phyloP scores from a whole-genome alignment of 2,329 filamentous ascomycete species.

The Aspergillus sp. region DNA sequence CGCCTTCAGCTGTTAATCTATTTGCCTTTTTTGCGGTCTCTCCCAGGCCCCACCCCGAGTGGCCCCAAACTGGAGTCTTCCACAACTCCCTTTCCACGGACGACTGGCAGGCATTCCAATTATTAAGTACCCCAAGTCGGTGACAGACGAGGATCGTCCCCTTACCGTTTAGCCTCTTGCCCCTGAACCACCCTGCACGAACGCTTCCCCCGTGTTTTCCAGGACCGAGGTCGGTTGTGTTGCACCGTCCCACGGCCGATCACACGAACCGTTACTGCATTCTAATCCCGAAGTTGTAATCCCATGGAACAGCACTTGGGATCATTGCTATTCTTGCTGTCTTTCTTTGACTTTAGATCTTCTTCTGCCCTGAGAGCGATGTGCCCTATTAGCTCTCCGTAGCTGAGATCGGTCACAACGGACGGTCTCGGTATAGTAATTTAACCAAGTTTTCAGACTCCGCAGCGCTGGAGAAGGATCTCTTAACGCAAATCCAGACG shows the following conservation, averaged over 20 bases:
- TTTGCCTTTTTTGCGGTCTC: conserved; percentile 2
- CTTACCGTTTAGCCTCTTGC: conserved; percentile 6
- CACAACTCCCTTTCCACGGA: conserved; percentile 1
- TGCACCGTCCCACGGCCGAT: conserved; percentile 27
- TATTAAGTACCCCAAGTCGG: conserved; percentile 14
- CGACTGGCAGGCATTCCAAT: neutral
- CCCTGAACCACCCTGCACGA: conserved; percentile 18
- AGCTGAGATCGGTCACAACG: neutral
- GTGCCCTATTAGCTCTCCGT: neutral
- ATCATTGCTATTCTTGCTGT: neutral
- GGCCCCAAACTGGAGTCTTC: neutral
- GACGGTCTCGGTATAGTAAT: neutral
- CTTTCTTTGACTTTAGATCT: neutral
- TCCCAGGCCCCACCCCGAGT: neutral
- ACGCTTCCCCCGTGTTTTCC: conserved; percentile 3
- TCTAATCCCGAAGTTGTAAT: neutral
- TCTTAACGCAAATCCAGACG: neutral
- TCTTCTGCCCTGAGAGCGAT: neutral
- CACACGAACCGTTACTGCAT: conserved; percentile 11
- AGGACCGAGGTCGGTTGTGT: conserved; percentile 21
- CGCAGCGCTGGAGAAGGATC: neutral
- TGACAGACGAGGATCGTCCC: conserved; percentile 15
- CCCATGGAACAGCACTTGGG: neutral
- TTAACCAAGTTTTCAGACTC: too few species aligned
- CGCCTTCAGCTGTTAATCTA: neutral